phyloP scores from a whole-genome alignment of 2,329 filamentous ascomycete species.

The Anthostomella pinea region DNA sequence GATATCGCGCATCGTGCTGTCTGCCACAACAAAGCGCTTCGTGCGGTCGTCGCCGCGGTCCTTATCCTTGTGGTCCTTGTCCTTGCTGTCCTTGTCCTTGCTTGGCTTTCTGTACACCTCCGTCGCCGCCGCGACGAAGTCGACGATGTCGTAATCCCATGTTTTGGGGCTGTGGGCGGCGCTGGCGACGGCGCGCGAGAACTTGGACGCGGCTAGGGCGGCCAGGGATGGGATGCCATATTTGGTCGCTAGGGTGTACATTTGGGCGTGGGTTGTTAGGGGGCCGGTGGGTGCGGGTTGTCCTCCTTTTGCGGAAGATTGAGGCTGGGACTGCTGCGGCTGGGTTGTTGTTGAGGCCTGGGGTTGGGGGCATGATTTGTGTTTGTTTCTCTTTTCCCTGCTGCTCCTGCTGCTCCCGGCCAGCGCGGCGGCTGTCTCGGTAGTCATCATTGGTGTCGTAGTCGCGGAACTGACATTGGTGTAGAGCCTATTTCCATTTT shows the following conservation, averaged over 20 bases:
- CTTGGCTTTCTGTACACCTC: slow-evolving; percentile 11
- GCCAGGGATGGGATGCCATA: slow-evolving; percentile 12
- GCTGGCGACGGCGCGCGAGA: slow-evolving; percentile 8
- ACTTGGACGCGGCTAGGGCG: slow-evolving; percentile 11
- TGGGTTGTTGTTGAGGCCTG: too few species aligned
- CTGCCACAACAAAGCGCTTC: too few species aligned
- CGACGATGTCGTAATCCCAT: slow-evolving; percentile 13
- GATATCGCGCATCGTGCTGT: slow-evolving; percentile 12
- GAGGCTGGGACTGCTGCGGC: too few species aligned
- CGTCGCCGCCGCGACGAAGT: slow-evolving; percentile 13
- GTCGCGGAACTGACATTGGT: neutral
- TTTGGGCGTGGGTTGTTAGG: slow-evolving; percentile 13
- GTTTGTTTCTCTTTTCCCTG: too few species aligned
- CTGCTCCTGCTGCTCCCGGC: too few species aligned
- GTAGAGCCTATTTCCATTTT: neutral
- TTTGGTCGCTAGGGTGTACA: slow-evolving; percentile 15
- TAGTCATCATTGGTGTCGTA: neutral
- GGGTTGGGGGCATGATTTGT: too few species aligned
- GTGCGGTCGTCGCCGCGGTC: too few species aligned
- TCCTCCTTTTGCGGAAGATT: neutral
- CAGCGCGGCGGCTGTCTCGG: too few species aligned
- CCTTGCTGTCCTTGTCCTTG: slow-evolving; percentile 1
- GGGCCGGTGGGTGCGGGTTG: slow-evolving; percentile 13
- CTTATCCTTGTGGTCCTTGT: too few species aligned
- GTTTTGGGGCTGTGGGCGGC: too few species aligned